Percentiles rank a stretch among this genome's conserved stretches.
These are phyloP conservation scores for Lactarius hatsudake DNA, from an alignment of 768 basidiomycete genomes.

Conservation along the genomic window DNA sequence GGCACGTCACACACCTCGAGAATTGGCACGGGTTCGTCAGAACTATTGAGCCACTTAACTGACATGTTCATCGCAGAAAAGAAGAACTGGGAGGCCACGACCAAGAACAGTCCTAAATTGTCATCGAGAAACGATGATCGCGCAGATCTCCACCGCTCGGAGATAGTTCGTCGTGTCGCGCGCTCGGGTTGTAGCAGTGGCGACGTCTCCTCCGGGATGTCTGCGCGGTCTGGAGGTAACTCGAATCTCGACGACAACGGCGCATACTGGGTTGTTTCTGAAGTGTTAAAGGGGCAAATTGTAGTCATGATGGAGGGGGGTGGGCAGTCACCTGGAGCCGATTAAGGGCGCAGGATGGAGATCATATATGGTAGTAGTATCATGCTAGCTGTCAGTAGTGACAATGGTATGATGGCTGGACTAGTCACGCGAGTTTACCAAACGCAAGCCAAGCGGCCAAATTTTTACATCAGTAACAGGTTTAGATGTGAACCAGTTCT, in stretches of 20 bases:
- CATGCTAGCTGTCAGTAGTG: neutral
- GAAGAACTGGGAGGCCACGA: neutral
- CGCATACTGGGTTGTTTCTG: neutral
- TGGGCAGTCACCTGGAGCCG: no score
- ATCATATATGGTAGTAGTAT: no score
- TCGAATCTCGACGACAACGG: neutral
- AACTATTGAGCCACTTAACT: neutral
- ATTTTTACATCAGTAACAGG: no score
- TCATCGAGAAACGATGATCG: neutral
- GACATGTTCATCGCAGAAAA: neutral
- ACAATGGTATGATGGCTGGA: neutral
- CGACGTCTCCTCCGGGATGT: neutral
- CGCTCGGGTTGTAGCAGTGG: neutral
- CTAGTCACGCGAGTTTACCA: neutral
- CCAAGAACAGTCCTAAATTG: neutral
- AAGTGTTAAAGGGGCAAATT: neutral
- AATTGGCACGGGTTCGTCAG: neutral
- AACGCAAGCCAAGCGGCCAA: neutral
- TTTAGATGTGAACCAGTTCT: neutral
- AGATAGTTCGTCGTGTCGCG: neutral
- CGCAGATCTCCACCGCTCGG: neutral
- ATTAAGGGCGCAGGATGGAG: neutral
- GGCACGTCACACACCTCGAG: neutral
- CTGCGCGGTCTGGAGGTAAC: neutral
- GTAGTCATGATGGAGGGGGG: neutral